These are phyloP conservation scores for Aspergillus sp. DNA, from an alignment of 2,329 filamentous ascomycete genomes.

Conservation along the genomic window DNA sequence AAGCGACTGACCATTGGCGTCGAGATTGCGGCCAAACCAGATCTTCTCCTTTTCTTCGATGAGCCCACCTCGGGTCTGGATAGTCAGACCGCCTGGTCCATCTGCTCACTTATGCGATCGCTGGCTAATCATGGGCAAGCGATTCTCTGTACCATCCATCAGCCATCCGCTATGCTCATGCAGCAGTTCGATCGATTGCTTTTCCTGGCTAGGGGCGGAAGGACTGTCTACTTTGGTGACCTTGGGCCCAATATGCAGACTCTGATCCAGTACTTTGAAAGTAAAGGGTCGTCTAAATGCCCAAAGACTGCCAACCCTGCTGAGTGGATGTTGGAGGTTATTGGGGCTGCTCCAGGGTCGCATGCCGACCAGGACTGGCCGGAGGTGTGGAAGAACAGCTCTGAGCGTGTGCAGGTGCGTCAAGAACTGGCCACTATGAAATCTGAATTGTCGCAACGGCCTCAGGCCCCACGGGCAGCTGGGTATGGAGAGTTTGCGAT, in stretches of 20 bases:
- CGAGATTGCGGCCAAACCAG: slow-evolving; percentile 84
- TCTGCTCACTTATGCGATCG: slow-evolving; percentile 78
- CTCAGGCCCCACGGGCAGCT: slow-evolving; percentile 37
- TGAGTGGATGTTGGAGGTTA: slow-evolving; percentile 57
- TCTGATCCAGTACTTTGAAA: slow-evolving; percentile 59
- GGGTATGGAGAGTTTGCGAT: slow-evolving; percentile 74
- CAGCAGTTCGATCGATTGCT: slow-evolving; percentile 67
- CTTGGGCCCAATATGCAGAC: slow-evolving; percentile 55
- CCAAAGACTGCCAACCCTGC: slow-evolving; percentile 62
- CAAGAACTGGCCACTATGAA: slow-evolving; percentile 42
- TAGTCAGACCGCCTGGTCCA: slow-evolving; percentile 86
- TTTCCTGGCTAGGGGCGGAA: slow-evolving; percentile 59
- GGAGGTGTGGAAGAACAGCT: slow-evolving; percentile 54
- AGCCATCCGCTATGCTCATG: slow-evolving; percentile 87
- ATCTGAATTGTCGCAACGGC: slow-evolving; percentile 24
- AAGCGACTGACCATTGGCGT: slow-evolving; percentile 85
- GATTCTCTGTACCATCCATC: slow-evolving; percentile 89
- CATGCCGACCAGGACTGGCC: slow-evolving; percentile 59
- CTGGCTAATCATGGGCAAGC: slow-evolving; percentile 85
- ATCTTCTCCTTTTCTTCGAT: slow-evolving; percentile 82
- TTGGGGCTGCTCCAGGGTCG: slow-evolving; percentile 57
- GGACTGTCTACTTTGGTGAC: slow-evolving; percentile 63
- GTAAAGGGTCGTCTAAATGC: slow-evolving; percentile 56
- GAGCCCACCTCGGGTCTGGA: slow-evolving; percentile 91
- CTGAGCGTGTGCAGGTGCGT: slow-evolving; percentile 47